phyloP scores from a whole-genome alignment of 768 basidiomycete species.

The Mrakia frigida region DNA sequence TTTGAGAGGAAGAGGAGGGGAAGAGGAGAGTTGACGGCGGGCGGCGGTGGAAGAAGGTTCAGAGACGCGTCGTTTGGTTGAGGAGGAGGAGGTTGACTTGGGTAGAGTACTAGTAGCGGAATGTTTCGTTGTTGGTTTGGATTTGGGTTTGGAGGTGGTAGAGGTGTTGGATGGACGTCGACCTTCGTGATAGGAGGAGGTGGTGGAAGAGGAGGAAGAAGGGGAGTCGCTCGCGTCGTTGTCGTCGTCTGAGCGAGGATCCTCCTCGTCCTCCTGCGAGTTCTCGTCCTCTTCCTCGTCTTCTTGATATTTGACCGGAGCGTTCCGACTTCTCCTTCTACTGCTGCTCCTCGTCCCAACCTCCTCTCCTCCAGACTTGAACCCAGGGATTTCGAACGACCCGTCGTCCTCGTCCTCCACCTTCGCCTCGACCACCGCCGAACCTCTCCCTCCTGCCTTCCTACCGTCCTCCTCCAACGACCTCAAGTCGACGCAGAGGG shows the following conservation, averaged over 20 bases:
- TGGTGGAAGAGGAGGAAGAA: not conserved
- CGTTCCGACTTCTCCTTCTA: not conserved
- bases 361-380: not conserved
- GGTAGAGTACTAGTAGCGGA: not conserved
- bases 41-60: not conserved
- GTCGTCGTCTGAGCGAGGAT: too few relatives aligned
- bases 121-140: not conserved
- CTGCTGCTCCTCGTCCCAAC: not conserved
- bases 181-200: not conserved
- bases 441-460: not conserved
- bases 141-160: not conserved
- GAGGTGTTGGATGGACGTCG: not conserved
- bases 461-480: not conserved
- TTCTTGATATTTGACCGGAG: not conserved
- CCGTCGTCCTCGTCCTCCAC: not conserved
- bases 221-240: not conserved
- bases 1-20: not conserved
- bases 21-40: not conserved
- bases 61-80: slow-evolving; percentile 1
- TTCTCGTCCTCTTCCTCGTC: not conserved
- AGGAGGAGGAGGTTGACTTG: not conserved
- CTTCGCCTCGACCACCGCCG: not conserved
- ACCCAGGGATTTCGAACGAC: not conserved
- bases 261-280: not conserved
- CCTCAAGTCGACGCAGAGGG: not conserved